Evolutionary conservation across 1,284 basidiomycete species (phyloP).

Genomic region (Trametes pubescens): DNA sequence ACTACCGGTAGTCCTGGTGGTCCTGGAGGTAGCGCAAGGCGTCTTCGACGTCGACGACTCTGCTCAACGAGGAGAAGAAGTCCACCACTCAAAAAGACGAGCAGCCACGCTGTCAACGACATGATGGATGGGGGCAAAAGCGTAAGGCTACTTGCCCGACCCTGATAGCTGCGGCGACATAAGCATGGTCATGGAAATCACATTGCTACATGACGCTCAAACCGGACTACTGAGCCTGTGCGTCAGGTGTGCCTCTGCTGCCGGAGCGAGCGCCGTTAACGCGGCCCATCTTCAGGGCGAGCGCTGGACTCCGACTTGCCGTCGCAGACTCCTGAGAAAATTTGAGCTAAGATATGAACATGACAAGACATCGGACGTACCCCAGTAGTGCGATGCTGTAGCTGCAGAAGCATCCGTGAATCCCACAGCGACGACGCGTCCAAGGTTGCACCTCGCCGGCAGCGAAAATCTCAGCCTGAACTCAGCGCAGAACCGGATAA

Average conservation of each 20-base stretch:
- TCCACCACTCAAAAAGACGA: not conserved
- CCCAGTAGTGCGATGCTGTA: no score
- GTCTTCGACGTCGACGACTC: not conserved
- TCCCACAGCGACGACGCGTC: no score
- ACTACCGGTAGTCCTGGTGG: slow-evolving; percentile 25
- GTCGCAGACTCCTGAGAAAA: no score
- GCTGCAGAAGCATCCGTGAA: no score
- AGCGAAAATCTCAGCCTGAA: no score
- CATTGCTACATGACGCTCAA: not conserved
- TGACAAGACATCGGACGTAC: no score
- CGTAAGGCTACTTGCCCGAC: not conserved
- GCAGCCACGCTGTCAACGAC: not conserved
- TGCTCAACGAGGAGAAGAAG: not conserved
- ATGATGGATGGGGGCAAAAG: not conserved
- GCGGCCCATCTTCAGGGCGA: not conserved
- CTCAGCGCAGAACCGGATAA: no score
- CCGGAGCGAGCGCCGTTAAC: not conserved
- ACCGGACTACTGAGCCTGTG: not conserved
- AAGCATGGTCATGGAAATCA: no score
- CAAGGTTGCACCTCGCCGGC: no score
- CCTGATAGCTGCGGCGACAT: no score
- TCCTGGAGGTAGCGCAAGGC: slow-evolving; percentile 20
- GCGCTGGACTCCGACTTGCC: not conserved
- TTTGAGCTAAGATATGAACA: no score
- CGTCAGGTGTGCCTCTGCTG: not conserved